Evolutionary conservation across 2,329 filamentous ascomycete species (phyloP).

Genomic region (Stylonectria norvegica): DNA sequence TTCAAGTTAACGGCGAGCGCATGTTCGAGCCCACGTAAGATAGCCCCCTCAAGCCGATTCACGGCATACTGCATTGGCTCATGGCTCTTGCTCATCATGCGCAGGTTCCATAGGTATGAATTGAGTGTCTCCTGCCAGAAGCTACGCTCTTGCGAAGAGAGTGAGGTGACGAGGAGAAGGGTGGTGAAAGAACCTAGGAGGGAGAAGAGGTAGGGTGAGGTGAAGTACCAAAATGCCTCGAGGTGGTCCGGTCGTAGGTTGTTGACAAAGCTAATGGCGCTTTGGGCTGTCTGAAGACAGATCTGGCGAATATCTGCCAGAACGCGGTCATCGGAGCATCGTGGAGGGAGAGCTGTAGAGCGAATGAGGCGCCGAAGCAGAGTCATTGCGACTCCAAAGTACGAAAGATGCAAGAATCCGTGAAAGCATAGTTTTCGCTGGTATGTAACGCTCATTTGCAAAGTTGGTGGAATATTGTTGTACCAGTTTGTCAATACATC

Average conservation of each 20-base stretch:
- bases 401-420: constrained; percentile 44
- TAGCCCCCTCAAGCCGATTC: constrained; percentile 36
- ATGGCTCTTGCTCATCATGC: constrained; percentile 35
- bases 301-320: constrained; percentile 30
- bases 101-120: constrained; percentile 33
- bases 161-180: constrained; percentile 33
- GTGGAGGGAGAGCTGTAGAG: constrained; percentile 30
- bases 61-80: constrained; percentile 37
- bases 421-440: constrained; percentile 40
- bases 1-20: constrained; percentile 34
- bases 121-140: constrained; percentile 35
- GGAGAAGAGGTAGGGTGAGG: constrained; percentile 38
- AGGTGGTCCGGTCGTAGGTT: constrained; percentile 35
- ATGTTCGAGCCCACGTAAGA: constrained; percentile 36
- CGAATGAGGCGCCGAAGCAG: constrained; percentile 44
- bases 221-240: constrained; percentile 40
- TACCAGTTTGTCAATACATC: constrained; percentile 48
- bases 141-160: constrained; percentile 29
- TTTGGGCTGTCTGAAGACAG: constrained; percentile 30
- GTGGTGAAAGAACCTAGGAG: constrained; percentile 39
- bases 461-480: constrained; percentile 39
- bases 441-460: constrained; percentile 42
- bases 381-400: constrained; percentile 45
- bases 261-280: constrained; percentile 34
- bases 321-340: constrained; percentile 27